Conservation (phyloP, 208 protist species). For the Strigomonas oncopelti region DNA sequence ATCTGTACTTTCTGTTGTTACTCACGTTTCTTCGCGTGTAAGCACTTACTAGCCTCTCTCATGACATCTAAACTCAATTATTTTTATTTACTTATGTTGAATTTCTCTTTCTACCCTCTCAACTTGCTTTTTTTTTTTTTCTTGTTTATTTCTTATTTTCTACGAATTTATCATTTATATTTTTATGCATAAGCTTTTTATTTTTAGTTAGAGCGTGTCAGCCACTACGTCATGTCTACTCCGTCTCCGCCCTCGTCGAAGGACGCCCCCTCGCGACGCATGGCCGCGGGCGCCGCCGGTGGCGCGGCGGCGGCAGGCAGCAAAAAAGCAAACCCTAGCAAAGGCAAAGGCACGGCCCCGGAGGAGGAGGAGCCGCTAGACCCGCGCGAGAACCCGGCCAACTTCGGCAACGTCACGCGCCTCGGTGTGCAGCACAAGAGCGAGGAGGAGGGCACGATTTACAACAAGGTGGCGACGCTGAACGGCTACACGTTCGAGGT, state of each 20-base stretch:
- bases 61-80: no score
- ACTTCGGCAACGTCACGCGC: constrained; percentile 48
- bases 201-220: neutral
- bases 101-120: constrained; percentile 4
- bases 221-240: neutral
- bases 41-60: no score
- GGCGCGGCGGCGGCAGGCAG: neutral
- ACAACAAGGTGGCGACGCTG: constrained; percentile 66
- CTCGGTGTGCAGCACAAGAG: constrained; percentile 71
- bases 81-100: constrained; percentile 4
- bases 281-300: no score
- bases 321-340: neutral
- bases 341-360: constrained; percentile 2
- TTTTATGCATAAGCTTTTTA: constrained; percentile 13
- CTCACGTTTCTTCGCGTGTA: no score
- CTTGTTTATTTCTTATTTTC: constrained; percentile 7
- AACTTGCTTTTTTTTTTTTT: constrained; percentile 13
- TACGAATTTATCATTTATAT: constrained; percentile 1
- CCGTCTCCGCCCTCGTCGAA: neutral
- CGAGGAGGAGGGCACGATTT: constrained; percentile 69
- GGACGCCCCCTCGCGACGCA: neutral
- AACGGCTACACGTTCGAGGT: constrained; percentile 79
- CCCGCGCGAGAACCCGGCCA: constrained; percentile 10
- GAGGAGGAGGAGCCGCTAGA: constrained; percentile 10
- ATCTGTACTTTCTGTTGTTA: neutral